Conservation (phyloP, 129 eudicot genomes). For the Tagetes erecta region DNA sequence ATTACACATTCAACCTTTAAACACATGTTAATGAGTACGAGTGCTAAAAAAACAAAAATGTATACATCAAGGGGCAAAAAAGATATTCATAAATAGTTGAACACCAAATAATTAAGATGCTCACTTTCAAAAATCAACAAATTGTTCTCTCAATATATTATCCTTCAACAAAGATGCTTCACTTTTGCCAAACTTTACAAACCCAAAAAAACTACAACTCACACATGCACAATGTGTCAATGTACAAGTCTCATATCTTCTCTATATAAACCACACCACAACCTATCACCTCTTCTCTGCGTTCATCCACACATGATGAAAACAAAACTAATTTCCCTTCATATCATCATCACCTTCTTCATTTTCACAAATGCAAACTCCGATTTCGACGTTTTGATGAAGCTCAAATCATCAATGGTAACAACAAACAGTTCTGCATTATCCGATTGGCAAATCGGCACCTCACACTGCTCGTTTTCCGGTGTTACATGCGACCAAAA, state of each 20-base stretch:
- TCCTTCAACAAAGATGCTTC: conserved; percentile 2
- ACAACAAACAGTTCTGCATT: conserved; percentile 49
- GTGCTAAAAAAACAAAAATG: not conserved
- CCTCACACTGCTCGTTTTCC: conserved; percentile 65
- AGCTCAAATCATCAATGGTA: conserved; percentile 64
- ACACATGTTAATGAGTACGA: not conserved
- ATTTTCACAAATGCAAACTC: conserved; percentile 36
- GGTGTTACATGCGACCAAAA: conserved; percentile 67
- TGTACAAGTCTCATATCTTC: not conserved
- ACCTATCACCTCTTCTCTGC: conserved; percentile 26
- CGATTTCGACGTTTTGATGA: conserved; percentile 57
- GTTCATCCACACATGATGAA: conserved; percentile 14
- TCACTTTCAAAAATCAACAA: not conserved
- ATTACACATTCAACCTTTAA: too few species aligned
- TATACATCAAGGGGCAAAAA: not conserved
- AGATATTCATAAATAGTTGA: too few species aligned
- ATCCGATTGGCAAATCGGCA: conserved; percentile 48
- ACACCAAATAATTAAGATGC: not conserved
- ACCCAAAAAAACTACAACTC: conserved; percentile 11
- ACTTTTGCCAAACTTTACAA: not conserved
- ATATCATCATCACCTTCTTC: conserved; percentile 15
- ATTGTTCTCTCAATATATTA: not conserved
- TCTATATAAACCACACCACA: conserved; percentile 23
- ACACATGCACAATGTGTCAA: conserved; percentile 8
- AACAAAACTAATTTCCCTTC: conserved; percentile 20